A percentile compares a stretch with the other conserved stretches of the same genome.
Evolutionary conservation across 257 asterid species (phyloP).

Genomic region (Solanum medicagineum): DNA sequence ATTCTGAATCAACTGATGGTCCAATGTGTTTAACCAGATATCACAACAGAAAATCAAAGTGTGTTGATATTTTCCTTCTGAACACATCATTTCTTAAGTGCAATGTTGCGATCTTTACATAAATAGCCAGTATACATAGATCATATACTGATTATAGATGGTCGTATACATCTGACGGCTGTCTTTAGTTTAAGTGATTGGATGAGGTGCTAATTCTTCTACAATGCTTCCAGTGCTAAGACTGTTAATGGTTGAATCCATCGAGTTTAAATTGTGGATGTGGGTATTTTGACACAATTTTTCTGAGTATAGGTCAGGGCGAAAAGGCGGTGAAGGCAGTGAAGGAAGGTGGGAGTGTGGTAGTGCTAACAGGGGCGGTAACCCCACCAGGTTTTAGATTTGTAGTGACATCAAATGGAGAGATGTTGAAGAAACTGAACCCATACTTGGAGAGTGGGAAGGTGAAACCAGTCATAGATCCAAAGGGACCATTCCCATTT

Average conservation of each 20-base stretch:
- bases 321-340: constrained; percentile 73
- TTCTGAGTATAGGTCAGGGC: constrained; percentile 47
- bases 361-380: constrained; percentile 64
- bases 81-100: neutral
- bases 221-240: neutral
- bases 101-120: neutral
- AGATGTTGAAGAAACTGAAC: constrained; percentile 48
- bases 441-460: constrained; percentile 69
- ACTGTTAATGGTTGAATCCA: neutral
- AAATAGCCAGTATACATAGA: neutral
- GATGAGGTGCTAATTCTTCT: neutral
- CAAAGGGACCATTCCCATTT: constrained; percentile 71
- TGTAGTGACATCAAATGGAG: constrained; percentile 74
- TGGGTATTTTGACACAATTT: no score
- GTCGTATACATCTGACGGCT: neutral
- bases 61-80: neutral
- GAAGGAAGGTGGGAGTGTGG: constrained; percentile 83
- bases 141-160: neutral
- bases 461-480: constrained; percentile 58
- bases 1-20: neutral
- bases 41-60: neutral
- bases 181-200: neutral
- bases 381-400: constrained; percentile 81
- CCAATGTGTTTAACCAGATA: neutral
- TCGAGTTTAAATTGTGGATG: no score